Base-by-base conservation (phyloP, 2,329 filamentous ascomycete species). In the Colletotrichum phormii region DNA sequence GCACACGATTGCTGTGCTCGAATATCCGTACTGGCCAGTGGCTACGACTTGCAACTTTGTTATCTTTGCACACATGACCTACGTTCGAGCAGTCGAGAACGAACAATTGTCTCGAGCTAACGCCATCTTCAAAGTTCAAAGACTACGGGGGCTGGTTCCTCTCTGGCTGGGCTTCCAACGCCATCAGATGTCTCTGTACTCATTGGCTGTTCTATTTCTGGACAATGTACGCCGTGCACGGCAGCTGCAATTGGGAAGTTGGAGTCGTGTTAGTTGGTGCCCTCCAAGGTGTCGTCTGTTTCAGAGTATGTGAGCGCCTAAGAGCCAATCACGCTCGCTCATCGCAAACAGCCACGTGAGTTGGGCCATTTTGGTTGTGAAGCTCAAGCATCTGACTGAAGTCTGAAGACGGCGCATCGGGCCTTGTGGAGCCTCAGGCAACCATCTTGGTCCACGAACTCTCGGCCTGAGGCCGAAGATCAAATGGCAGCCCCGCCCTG, bases 261-360 rank as follows among this genome's bases (percentile, higher is more conserved):
- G 8, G 29, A 31, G 42, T 22, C 13, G 13, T 53, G 11, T 13
- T 70, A 26, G 70, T 73, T 73, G 73, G 73, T 73, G 73, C 73
- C 60, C 67, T 72, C 51, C 49, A 49, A 11, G 49, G 33, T 67
- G 71, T 81, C 78, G 79, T 80, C 75, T 79, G 80, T 81, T 81
- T 81, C 80, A 81, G 80, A 77, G 80, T 79, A 77, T 81, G 80
- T 77, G 74, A 76, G 77, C 78, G 77, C 71, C 75, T 79, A 77
- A 29, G 62, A 75, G 68, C 79, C 80, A 81, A 81, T 81, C 58
- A 75, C 42, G n/a, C 2, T 5, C 5, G 46, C 4, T 18, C 4
- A 8, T 15, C 12, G 2, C n/a, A 15, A n/a, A 4, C 42, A 64
- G 33, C 64, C 60, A 69, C 60, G 54, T 69, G 33, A 55, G 33